A percentile compares a stretch with the other conserved stretches of the same genome.
phyloP scores from a whole-genome alignment of 2,329 filamentous ascomycete genomes.

The Beauveria medogensis region DNA sequence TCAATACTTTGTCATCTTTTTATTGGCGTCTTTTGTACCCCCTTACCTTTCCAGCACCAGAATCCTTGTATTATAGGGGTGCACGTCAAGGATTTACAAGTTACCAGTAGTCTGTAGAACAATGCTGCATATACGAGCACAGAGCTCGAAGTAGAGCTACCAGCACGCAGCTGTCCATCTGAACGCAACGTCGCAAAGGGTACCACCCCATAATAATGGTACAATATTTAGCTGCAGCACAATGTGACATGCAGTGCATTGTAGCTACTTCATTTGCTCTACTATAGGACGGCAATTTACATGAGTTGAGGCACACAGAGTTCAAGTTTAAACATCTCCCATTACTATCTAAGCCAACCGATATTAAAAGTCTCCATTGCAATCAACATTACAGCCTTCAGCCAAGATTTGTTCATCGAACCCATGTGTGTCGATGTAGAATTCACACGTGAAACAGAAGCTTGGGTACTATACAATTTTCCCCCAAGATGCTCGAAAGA shows the following conservation, averaged over 20 bases:
- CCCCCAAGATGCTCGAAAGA: not conserved
- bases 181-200: not conserved
- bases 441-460: constrained; percentile 3
- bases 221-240: not conserved
- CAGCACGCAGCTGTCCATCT: not conserved
- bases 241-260: not conserved
- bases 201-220: not conserved
- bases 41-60: not conserved
- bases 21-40: no score
- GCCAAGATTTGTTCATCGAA: not conserved
- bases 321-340: not conserved
- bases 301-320: not conserved
- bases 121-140: not conserved
- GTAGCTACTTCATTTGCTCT: not conserved
- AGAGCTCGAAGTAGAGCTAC: not conserved
- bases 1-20: no score
- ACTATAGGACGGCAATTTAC: no score
- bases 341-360: constrained; percentile 10
- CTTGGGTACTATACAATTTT: constrained; percentile 12
- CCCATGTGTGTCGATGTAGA: not conserved
- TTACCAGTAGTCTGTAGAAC: no score
- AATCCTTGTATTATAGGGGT: not conserved
- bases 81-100: not conserved
- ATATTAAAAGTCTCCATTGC: constrained; percentile 4
- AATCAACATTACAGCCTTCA: no score